Base-by-base conservation (phyloP, 148 eudicot genomes). In the Chenopodium formosanum region DNA sequence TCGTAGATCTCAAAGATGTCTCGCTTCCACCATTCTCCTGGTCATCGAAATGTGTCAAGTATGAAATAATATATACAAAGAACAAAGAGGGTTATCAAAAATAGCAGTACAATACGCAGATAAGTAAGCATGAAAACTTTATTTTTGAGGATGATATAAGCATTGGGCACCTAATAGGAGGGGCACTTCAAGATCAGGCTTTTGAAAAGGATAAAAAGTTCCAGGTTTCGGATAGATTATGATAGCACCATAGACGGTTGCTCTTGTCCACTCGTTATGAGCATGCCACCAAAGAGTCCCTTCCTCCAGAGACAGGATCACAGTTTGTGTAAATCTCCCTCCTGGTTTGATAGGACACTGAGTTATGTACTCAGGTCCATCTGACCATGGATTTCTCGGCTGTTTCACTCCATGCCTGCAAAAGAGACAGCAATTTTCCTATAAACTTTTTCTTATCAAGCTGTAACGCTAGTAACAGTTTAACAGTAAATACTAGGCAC, bases 261-360 rank as follows among this genome's bases (percentile, higher is more conserved):
- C 93, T 77, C 89, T 79, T 2, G 89, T 74, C 92, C 90, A 90
- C 9, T 88, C 87, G 47, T 88, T 88, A 50, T 91, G 94, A 1
- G 94, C 90, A 20, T 89, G 93, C 93, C 93, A 91, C 93, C 93
- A 89, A 13, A 91, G 8, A 11, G 91, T 91, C n/a, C 94, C 94
- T 70, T 85, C 86, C 74, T 91, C 94, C 10, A 84, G 85, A 0
- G 94, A 86, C 6, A 89, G 68, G 32, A 85, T 82, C 20, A 91
- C 80, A 79, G 31, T 82, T 60, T 91, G 89, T 10, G 63, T 86
- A 65, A 89, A 89, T 14, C 16, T 84, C 1, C 40, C 44, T 50
- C 92, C 89, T 19, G 89, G 85, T 64, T 71, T 23, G 32, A 91
- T 88, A 0, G 92, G 92, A 75, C 92, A 91, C 32, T 91, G 91